Conservation (phyloP, 257 asterid genomes). For the Sherardia arvensis region DNA sequence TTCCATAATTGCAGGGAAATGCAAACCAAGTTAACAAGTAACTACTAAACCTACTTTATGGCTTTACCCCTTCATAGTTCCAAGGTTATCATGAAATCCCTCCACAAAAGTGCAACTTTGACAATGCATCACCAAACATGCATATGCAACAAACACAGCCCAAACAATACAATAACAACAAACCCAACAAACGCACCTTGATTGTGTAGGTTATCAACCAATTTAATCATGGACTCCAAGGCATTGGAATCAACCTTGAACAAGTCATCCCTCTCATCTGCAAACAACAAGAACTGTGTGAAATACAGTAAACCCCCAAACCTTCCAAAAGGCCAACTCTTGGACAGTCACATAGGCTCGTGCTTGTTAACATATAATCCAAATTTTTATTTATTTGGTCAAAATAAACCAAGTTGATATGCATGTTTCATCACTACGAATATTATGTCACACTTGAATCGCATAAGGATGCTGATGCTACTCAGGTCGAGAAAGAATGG, state of each 20-base stretch:
- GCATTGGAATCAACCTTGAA: slow-evolving; percentile 50
- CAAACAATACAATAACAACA: neutral
- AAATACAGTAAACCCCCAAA: neutral
- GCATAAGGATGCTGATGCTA: too few species aligned
- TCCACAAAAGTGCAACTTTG: neutral
- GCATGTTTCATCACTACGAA: too few species aligned
- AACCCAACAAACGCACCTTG: slow-evolving; percentile 62
- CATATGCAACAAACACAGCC: neutral
- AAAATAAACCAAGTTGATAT: too few species aligned
- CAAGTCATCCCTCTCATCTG: slow-evolving; percentile 86
- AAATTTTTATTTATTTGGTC: too few species aligned
- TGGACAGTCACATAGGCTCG: too few species aligned
- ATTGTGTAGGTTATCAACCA: slow-evolving; percentile 71
- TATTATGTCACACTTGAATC: too few species aligned
- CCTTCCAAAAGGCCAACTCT: neutral
- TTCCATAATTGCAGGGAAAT: too few species aligned
- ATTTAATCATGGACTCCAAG: slow-evolving; percentile 60
- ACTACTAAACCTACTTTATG: neutral
- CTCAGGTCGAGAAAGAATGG: too few species aligned
- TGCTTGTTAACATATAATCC: too few species aligned
- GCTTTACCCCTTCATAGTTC: neutral
- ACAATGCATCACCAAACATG: neutral
- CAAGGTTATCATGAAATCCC: neutral
- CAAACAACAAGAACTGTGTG: neutral
- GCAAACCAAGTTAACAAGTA: neutral